phyloP scores from a whole-genome alignment of 1,139 yeast genomes.

The Saccharomyces pastorianus region DNA sequence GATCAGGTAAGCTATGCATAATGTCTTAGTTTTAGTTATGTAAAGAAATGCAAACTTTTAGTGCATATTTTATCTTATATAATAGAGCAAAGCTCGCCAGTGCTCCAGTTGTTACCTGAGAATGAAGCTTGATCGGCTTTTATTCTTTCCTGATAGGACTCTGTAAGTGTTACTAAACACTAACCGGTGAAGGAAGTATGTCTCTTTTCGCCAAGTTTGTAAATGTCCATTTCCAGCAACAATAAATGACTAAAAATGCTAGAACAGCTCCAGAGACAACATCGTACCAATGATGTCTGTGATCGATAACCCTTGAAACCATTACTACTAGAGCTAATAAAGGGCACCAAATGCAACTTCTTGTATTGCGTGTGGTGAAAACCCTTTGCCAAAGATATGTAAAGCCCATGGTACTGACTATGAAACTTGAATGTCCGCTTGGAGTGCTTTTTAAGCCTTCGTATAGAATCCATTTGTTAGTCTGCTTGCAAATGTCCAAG shows the following conservation, averaged over 20 bases:
- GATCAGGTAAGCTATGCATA: neutral
- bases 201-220: neutral
- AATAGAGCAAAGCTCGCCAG: neutral
- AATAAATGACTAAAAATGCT: conserved; percentile 12
- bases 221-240: conserved; percentile 14
- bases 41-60: neutral
- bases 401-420: conserved; percentile 22
- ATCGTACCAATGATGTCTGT: conserved; percentile 30
- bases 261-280: conserved; percentile 20
- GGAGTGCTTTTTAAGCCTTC: conserved; percentile 30
- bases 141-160: neutral
- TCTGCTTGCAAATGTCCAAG: conserved; percentile 16
- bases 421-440: conserved; percentile 29
- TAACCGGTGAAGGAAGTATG: neutral
- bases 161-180: neutral
- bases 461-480: conserved; percentile 14
- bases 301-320: conserved; percentile 25
- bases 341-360: conserved; percentile 24
- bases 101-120: neutral
- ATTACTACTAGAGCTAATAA: conserved; percentile 21
- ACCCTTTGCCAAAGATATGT: conserved; percentile 22
- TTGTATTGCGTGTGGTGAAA: conserved; percentile 11
- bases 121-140: neutral
- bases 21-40: neutral
- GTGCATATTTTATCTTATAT: neutral